Conservation (phyloP, 2,329 filamentous ascomycete genomes). For the Trichoderma endophyticum region DNA sequence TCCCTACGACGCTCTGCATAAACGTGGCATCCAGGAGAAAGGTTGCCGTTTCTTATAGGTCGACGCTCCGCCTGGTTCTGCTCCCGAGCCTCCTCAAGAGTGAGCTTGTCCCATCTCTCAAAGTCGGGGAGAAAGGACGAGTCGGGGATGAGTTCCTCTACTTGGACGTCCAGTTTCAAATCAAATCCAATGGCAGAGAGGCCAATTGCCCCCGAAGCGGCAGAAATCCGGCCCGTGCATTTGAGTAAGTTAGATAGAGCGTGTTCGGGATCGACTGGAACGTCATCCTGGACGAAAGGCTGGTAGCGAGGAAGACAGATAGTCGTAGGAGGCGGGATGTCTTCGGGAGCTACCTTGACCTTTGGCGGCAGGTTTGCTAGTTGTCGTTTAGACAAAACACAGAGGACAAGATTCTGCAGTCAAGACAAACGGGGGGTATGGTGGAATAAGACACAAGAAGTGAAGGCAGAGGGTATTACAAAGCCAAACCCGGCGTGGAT, state of each 20-base stretch:
- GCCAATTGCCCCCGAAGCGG: constrained; percentile 40
- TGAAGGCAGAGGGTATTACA: background rate
- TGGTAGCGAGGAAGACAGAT: constrained; percentile 49
- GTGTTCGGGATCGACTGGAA: constrained; percentile 27
- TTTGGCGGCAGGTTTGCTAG: constrained; percentile 25
- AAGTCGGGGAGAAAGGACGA: constrained; percentile 52
- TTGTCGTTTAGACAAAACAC: constrained; percentile 8
- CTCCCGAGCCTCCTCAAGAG: constrained; percentile 47
- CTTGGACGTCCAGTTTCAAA: constrained; percentile 48
- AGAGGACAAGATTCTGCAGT: background rate
- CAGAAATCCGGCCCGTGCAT: constrained; percentile 48
- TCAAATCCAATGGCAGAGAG: constrained; percentile 58
- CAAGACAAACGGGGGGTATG: background rate
- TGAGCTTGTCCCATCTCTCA: constrained; percentile 48
- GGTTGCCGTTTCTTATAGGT: constrained; percentile 50
- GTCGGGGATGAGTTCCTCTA: constrained; percentile 53
- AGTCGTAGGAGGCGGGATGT: constrained; percentile 56
- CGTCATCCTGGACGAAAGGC: constrained; percentile 35
- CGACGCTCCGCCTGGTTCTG: constrained; percentile 47
- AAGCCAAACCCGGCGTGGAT: background rate
- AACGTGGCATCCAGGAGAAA: constrained; percentile 55
- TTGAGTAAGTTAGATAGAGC: constrained; percentile 52
- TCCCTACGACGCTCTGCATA: constrained; percentile 59
- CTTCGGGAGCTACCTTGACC: constrained; percentile 41
- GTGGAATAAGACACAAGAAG: background rate